These are phyloP conservation scores for Epithele typhae DNA, from an alignment of 768 basidiomycete genomes.

Conservation along the genomic window DNA sequence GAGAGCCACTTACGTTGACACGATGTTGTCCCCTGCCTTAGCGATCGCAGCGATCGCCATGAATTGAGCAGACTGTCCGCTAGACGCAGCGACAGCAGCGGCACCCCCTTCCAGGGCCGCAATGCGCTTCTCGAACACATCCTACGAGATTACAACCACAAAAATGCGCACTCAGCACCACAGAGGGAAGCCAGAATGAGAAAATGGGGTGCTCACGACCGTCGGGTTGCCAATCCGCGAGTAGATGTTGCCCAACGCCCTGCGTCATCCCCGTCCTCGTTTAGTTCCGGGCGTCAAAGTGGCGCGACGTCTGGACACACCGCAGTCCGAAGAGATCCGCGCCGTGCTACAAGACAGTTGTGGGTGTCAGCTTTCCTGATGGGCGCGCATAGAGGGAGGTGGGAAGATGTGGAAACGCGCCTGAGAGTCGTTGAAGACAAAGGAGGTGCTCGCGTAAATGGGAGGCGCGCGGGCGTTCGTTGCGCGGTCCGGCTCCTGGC, in stretches of 20 bases:
- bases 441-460: constrained; percentile 72
- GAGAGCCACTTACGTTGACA: constrained; percentile 50
- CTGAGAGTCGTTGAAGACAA: constrained; percentile 67
- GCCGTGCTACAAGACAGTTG: constrained; percentile 44
- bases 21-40: constrained; percentile 70
- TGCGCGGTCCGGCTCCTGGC: constrained; percentile 56
- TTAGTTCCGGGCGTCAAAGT: background rate
- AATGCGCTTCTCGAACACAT: constrained; percentile 76
- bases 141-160: constrained; percentile 45
- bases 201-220: constrained; percentile 36
- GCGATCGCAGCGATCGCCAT: constrained; percentile 61
- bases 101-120: constrained; percentile 77
- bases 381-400: background rate
- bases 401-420: constrained; percentile 29
- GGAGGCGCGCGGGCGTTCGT: constrained; percentile 76
- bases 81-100: constrained; percentile 69
- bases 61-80: constrained; percentile 78
- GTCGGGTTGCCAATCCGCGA: constrained; percentile 68
- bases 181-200: background rate
- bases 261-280: constrained; percentile 14
- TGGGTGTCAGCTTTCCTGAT: too few relatives aligned
- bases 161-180: background rate
- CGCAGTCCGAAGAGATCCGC: constrained; percentile 69
- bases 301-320: constrained; percentile 22
- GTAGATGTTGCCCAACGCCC: constrained; percentile 57